Evolutionary conservation across 2,329 filamentous ascomycete species (phyloP), one percentile per base, ranked within the genome.

Genomic region (Dactylellina haptotyla): DNA sequence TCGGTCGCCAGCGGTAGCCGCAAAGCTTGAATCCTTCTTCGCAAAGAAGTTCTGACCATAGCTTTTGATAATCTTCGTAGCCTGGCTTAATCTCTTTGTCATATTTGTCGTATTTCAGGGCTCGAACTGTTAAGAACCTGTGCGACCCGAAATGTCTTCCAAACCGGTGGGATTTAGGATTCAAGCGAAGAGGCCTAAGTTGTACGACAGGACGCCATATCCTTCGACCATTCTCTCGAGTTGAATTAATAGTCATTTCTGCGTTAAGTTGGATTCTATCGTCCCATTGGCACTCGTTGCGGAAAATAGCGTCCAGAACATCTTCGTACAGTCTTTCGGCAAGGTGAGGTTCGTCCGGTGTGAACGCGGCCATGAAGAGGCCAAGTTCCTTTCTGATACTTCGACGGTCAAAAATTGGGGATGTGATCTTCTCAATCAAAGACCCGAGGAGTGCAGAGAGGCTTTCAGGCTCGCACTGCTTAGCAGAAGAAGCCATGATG

Each of bases 241-340:
- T 6, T 16, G 5, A 57, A 1, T 61, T 46, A 12, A 66, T 32
- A 16, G n/a, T 45, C 0, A 73, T 12, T 14, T 73, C 61, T 1
- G 61, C 69, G 5, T 53, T 26, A 5, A 73, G 30, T 18, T 73
- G 69, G 2, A 73, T 23, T 2, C 25, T 39, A 41, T 73, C 26
- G 41, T 62, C 46, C 69, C 59, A 66, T 32, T 16, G 8, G 1
- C 14, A 25, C 12, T 51, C 12, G 16, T 43, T 53, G 8, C 8
- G 25, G 4, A 30, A 12, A 20, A 72, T 46, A 0, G 45, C 45
- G n/a, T 14, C 46, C 28, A 53, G 57, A 0, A 26, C 48, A 2
- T 65, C 53, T n/a, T 41, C 14, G 16, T 39, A 34, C n/a, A 66
- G 23, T 18, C 26, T 37, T 0, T 34, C 46, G 0, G 12, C 23